Conservation (phyloP, 441 rosid genomes). For the Viola pubescens region DNA sequence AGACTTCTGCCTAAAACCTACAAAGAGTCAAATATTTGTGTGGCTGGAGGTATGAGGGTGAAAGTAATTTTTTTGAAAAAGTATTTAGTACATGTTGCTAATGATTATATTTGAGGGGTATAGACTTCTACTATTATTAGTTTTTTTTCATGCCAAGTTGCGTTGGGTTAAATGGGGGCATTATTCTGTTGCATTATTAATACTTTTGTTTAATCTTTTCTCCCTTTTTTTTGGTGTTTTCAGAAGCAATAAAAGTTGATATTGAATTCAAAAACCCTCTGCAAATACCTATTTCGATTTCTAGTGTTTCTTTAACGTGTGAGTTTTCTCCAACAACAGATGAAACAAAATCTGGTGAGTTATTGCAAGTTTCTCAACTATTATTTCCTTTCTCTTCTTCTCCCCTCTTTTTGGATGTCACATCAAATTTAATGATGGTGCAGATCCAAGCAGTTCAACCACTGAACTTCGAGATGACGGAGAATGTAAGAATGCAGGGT, state of each 20-base stretch:
- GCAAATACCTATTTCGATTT: conserved; percentile 61
- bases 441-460: conserved; percentile 46
- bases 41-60: conserved; percentile 94
- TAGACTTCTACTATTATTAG: not conserved
- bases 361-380: conserved; percentile 20
- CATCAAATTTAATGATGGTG: conserved; percentile 18
- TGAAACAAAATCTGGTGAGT: conserved; percentile 55
- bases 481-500: conserved; percentile 37
- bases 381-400: conserved; percentile 2
- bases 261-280: conserved; percentile 79
- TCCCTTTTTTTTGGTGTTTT: conserved; percentile 14
- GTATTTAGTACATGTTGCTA: not conserved
- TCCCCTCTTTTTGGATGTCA: conserved; percentile 3
- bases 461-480: conserved; percentile 38
- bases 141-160: not conserved
- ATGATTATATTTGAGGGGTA: not conserved
- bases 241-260: conserved; percentile 78
- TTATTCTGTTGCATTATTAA: conserved; percentile 1
- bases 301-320: conserved; percentile 69
- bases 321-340: conserved; percentile 58
- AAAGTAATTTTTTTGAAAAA: conserved; percentile 21
- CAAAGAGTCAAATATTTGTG: conserved; percentile 81
- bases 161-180: not conserved
- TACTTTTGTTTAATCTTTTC: not conserved
- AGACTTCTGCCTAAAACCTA: conserved; percentile 53